Percentiles rank a stretch among this genome's conserved stretches.
Conservation (phyloP, 2,329 filamentous ascomycete genomes). For the Calonectria montana region DNA sequence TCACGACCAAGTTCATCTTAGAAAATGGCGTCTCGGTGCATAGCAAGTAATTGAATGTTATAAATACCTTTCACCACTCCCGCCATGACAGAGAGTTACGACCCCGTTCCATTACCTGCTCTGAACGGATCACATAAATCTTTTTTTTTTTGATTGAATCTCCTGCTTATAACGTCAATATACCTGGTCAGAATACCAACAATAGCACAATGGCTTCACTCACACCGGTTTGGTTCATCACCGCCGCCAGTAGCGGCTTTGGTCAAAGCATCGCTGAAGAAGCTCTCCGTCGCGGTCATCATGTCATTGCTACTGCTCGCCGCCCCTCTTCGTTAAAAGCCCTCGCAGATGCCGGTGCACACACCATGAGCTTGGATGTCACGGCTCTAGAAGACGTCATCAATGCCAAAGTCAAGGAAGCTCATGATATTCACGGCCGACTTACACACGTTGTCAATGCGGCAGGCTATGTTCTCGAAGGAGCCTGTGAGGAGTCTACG, state of each 20-base stretch:
- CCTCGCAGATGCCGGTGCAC: conserved; percentile 21
- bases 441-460: conserved; percentile 27
- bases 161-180: not conserved
- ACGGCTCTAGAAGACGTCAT: conserved; percentile 21
- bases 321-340: conserved; percentile 34
- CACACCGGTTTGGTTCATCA: conserved; percentile 58
- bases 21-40: not conserved
- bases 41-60: not conserved
- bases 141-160: not conserved
- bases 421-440: conserved; percentile 17
- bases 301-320: conserved; percentile 59
- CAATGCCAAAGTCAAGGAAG: conserved; percentile 22
- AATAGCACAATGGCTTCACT: conserved; percentile 29
- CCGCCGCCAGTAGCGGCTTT: conserved; percentile 58
- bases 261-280: conserved; percentile 56
- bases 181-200: not conserved
- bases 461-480: conserved; percentile 31
- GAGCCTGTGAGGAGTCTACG: conserved; percentile 30
- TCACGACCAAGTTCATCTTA: not conserved
- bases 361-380: conserved; percentile 25
- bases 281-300: conserved; percentile 55
- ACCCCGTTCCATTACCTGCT: not conserved
- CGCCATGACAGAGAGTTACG: too few species aligned
- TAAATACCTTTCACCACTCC: not conserved
- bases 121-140: not conserved